Percentiles rank a stretch among this genome's conserved stretches.
phyloP scores from a whole-genome alignment of 2,329 filamentous ascomycete species.

The Aspergillus sp. region DNA sequence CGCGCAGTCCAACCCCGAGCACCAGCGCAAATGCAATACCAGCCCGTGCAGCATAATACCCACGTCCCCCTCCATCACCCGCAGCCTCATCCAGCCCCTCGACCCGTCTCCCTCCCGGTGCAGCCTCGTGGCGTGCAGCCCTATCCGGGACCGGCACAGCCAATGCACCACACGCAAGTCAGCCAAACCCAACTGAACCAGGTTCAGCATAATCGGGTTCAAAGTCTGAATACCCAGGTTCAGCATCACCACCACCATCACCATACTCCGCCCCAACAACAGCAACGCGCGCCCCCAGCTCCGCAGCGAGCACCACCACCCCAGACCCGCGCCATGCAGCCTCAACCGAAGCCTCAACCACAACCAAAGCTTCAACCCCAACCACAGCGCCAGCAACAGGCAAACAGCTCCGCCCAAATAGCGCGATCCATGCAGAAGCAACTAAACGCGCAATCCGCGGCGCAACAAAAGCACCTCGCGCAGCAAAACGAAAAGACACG shows the following conservation, averaged over 20 bases:
- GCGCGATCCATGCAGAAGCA: neutral
- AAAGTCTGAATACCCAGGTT: too few relatives aligned
- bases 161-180: too few relatives aligned
- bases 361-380: too few relatives aligned
- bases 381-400: too few relatives aligned
- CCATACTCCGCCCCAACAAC: neutral
- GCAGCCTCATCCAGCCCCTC: neutral
- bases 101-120: neutral
- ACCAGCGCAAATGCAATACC: neutral
- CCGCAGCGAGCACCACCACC: neutral
- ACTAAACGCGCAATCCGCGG: neutral
- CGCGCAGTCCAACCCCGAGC: neutral
- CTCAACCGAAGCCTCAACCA: neutral
- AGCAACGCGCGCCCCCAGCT: neutral
- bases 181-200: too few relatives aligned
- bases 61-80: neutral
- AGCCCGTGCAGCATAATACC: neutral
- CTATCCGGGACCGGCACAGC: neutral
- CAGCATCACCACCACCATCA: too few relatives aligned
- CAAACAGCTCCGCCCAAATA: neutral
- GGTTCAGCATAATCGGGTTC: too few relatives aligned
- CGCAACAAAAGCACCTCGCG: neutral
- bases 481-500: neutral
- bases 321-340: neutral
- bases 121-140: neutral